Base-by-base conservation (phyloP, 2,329 filamentous ascomycete genomes). In the Lasiodiplodia sp. region DNA sequence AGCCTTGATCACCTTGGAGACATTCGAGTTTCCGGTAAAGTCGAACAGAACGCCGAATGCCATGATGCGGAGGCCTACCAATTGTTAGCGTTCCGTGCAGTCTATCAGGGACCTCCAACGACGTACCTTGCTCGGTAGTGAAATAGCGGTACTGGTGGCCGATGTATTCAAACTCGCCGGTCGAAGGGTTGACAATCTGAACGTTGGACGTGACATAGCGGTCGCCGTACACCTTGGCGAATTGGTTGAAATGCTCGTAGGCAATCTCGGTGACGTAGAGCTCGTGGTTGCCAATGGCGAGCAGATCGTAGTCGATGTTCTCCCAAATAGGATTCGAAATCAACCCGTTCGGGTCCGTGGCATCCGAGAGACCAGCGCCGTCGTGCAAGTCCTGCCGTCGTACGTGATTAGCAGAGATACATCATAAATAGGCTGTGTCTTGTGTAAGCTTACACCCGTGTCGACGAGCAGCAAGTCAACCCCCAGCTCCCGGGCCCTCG, bases 271-370 rank as follows among this genome's bases (percentile, higher is more conserved):
- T 84, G 11, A 88, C 82, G 73, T 91, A 90, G 7, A 91, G 83
- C 78, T 91, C 89, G 72, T 91, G 89, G 74, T 91, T 90, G 2
- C 87, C 85, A 68, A 86, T 85, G 2, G 84, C 84, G 51, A 87
- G 77, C 28, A 87, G 71, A 72, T 87, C 85, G 71, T 87, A 87
- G 68, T 86, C 82, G 37, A 86, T 71, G 18, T 84, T 82, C 72
- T 85, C 79, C 71, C 86, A 87, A 62, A 87, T 82, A 1, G 79
- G 79, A 69, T 86, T 86, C 1, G 86, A 87, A 25, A 87, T 71
- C 51, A 82, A 78, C 53, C 87, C 89, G 70, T 90, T 88, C 2
- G 84, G 84, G 0, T 75, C 78, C 0, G 88, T 90, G 6, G 85
- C 86, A 75, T 91, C 89, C 53, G 85, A 88, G 57, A 91, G 78